Conservation (phyloP, 441 rosid species). For the Heliophila coronopifolia region DNA sequence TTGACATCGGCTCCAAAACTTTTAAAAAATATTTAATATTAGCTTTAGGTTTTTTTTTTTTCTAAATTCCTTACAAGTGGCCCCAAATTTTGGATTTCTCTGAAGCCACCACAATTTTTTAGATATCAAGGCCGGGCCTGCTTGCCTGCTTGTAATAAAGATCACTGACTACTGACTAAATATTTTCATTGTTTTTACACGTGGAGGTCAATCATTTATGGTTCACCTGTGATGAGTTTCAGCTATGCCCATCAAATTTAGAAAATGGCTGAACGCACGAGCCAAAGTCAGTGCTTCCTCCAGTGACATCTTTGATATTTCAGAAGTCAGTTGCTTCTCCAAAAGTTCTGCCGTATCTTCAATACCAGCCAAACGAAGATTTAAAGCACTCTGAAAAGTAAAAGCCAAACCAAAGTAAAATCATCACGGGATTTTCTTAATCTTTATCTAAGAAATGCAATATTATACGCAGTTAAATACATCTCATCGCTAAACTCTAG, state of each 20-base stretch:
- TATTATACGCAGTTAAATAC: not conserved
- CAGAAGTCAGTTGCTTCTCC: constrained; percentile 73
- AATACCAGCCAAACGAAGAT: constrained; percentile 74
- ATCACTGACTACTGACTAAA: not conserved
- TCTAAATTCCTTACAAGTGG: too few species aligned
- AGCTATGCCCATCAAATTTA: constrained; percentile 84
- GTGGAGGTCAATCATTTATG: not conserved
- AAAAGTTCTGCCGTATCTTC: constrained; percentile 75
- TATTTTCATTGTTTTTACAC: not conserved
- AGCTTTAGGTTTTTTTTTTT: too few species aligned
- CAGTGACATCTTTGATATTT: constrained; percentile 71
- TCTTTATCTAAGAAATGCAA: not conserved
- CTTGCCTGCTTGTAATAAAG: too few species aligned
- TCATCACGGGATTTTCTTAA: not conserved
- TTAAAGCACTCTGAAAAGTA: constrained; percentile 70
- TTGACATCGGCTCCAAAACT: too few species aligned
- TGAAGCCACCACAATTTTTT: too few species aligned
- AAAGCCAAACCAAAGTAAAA: not conserved
- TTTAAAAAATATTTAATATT: too few species aligned
- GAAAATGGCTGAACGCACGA: constrained; percentile 87
- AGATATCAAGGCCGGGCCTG: too few species aligned
- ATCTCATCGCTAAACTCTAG: not conserved
- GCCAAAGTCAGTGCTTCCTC: constrained; percentile 88
- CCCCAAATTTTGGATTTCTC: too few species aligned
- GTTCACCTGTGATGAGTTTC: constrained; percentile 87